These are phyloP conservation scores for Euphorbia pulcherrima DNA, from an alignment of 345 rosid species.

Conservation along the genomic window DNA sequence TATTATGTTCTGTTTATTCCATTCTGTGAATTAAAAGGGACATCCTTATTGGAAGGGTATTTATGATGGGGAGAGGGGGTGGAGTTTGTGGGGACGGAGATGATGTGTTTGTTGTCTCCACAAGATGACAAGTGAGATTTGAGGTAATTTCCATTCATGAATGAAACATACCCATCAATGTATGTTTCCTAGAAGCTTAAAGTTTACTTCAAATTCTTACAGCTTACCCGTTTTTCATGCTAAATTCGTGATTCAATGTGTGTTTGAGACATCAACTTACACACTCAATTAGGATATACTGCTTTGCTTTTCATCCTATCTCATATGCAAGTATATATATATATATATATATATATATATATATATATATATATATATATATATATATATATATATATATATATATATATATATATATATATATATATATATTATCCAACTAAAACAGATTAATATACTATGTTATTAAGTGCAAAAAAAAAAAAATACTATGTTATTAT, in stretches of 20 bases:
- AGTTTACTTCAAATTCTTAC: conserved; percentile 18
- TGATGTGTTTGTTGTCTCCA: conserved; percentile 47
- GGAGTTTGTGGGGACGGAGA: conserved; percentile 24
- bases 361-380: too few species aligned
- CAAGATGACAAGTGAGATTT: conserved; percentile 44
- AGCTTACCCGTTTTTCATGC: conserved; percentile 23
- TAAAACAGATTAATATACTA: too few species aligned
- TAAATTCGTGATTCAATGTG: background rate
- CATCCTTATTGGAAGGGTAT: too few species aligned
- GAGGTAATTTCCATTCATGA: conserved; percentile 35
- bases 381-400: too few species aligned
- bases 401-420: too few species aligned
- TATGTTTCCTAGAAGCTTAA: conserved; percentile 12
- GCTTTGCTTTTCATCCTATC: background rate
- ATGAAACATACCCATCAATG: conserved; percentile 37
- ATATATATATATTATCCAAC: too few species aligned
- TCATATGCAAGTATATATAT: background rate
- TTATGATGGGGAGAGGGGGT: conserved; percentile 19
- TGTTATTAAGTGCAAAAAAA: too few species aligned
- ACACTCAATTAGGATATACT: too few species aligned
- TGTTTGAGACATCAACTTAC: background rate
- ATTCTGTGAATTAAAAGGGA: too few species aligned
- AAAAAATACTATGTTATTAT: too few species aligned
- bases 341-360: too few species aligned
- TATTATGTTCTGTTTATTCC: too few species aligned